These are phyloP conservation scores for Paragyromitra xinjiangensis DNA, from an alignment of 495 filamentous ascomycete species.

Conservation along the genomic window DNA sequence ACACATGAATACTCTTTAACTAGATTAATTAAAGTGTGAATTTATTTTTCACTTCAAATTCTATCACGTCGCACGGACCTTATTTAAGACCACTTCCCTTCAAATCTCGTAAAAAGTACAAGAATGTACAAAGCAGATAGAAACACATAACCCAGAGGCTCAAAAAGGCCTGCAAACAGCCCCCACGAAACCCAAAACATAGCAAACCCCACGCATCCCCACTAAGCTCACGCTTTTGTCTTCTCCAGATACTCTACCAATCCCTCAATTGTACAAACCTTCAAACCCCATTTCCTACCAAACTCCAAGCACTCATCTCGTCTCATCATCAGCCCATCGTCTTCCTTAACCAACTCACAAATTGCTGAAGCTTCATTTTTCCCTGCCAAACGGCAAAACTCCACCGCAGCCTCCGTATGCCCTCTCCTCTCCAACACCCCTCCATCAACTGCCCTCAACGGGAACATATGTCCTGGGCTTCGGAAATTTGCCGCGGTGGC, in stretches of 20 bases:
- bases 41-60: background rate
- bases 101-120: slow-evolving; percentile 4
- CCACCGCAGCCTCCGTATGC: slow-evolving; percentile 92
- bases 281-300: slow-evolving; percentile 86
- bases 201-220: background rate
- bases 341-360: slow-evolving; percentile 74
- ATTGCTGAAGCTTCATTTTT: slow-evolving; percentile 81
- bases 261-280: slow-evolving; percentile 94
- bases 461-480: slow-evolving; percentile 89
- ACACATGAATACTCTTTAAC: background rate
- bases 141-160: background rate
- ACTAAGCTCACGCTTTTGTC: slow-evolving; percentile 63
- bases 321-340: slow-evolving; percentile 90
- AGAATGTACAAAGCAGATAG: background rate
- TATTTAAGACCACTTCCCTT: background rate
- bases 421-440: slow-evolving; percentile 81
- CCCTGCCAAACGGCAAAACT: slow-evolving; percentile 83
- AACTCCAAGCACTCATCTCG: slow-evolving; percentile 89
- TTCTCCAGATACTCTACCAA: slow-evolving; percentile 81
- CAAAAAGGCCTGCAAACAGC: background rate
- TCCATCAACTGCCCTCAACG: slow-evolving; percentile 78
- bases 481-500: slow-evolving; percentile 71
- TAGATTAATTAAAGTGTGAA: background rate
- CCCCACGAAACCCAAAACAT: background rate
- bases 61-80: background rate